Base-by-base conservation (phyloP, 1,139 yeast species). In the Geotrichum europaeum region DNA sequence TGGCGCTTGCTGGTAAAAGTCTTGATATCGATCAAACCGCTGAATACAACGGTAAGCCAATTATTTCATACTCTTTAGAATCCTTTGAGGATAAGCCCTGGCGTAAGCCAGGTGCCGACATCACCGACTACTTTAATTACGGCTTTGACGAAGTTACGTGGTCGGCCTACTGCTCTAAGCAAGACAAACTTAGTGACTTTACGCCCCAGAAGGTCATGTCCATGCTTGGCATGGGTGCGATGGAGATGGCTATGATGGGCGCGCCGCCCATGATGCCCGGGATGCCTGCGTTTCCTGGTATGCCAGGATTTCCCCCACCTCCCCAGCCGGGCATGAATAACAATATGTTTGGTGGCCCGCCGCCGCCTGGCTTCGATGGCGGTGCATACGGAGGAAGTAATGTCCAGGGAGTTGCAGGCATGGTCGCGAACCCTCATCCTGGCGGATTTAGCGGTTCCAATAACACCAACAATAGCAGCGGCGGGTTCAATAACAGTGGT, bases 111-210 rank as follows among this genome's bases (percentile, higher is more conserved):
- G 97, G 97, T 57, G 96, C 97, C 2, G 97, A 94, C 73, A 78
- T 89, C 52, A 84, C 96, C 2, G 99, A 94, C 73, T 94, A 91
- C 73, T 94, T 94, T 78, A 94, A 94, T 74, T 94, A 86, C 69
- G 99, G 99, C 1, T 94, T 94, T 72, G 96, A 95, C 72, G 99
- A 94, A 75, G 83, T 89, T 65, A 88, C 97, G 18, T 94, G 99
- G 99, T 85, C 89, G 58, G 92, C 95, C 25, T 94, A 94, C 75
- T 86, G 96, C 66, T 81, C 87, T 58, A 90, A 90, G 72, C 97
- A 92, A 71, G 97, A 91, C 73, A 86, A 85, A 65, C 72, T 87
- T 57, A 86, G 88, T 9, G 94, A 87, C 65, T 90, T 85, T 75
- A 87, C 89, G 65, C 96, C 79, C 1, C 78, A 71, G 57, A 76